phyloP scores from a whole-genome alignment of 2,329 filamentous ascomycete genomes.

The Colletotrichum camelliae region DNA sequence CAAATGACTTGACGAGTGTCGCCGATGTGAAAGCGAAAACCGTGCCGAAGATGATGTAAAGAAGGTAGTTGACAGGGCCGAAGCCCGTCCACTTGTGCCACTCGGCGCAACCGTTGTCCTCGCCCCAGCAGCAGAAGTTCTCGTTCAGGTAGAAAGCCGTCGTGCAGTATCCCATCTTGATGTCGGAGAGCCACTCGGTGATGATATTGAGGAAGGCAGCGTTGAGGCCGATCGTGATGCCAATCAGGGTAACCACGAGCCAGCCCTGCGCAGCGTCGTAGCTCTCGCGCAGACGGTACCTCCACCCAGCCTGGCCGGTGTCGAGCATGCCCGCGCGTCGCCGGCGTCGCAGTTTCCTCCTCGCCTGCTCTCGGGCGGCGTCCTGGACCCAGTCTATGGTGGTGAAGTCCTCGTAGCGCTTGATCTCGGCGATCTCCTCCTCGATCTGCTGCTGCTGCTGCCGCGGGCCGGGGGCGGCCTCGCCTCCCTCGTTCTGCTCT shows the following conservation, averaged over 20 bases:
- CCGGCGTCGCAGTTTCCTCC: constrained; percentile 77
- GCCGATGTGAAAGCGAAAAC: constrained; percentile 84
- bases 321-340: constrained; percentile 77
- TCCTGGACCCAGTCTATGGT: constrained; percentile 99
- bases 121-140: constrained; percentile 97
- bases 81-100: constrained; percentile 91
- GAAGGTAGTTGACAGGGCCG: constrained; percentile 78
- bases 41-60: constrained; percentile 88
- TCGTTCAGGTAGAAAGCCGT: constrained; percentile 98
- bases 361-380: constrained; percentile 85
- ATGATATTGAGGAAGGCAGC: constrained; percentile 93
- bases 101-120: constrained; percentile 84
- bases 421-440: constrained; percentile 97
- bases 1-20: constrained; percentile 85
- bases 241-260: constrained; percentile 95
- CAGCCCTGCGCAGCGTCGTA: constrained; percentile 98
- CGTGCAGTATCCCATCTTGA: constrained; percentile 94
- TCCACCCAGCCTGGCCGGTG: constrained; percentile 73
- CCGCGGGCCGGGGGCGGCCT: constrained; percentile 22
- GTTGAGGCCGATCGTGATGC: constrained; percentile 90
- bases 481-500: constrained; percentile 26
- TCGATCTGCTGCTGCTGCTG: constrained; percentile 71
- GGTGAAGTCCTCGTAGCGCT: constrained; percentile 98
- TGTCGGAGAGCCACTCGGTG: constrained; percentile 95
- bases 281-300: constrained; percentile 79